Evolutionary conservation across 2,329 filamentous ascomycete genomes (phyloP), one percentile per base, ranked within the genome.

Genomic region (Aotearoamyces nothofagi): DNA sequence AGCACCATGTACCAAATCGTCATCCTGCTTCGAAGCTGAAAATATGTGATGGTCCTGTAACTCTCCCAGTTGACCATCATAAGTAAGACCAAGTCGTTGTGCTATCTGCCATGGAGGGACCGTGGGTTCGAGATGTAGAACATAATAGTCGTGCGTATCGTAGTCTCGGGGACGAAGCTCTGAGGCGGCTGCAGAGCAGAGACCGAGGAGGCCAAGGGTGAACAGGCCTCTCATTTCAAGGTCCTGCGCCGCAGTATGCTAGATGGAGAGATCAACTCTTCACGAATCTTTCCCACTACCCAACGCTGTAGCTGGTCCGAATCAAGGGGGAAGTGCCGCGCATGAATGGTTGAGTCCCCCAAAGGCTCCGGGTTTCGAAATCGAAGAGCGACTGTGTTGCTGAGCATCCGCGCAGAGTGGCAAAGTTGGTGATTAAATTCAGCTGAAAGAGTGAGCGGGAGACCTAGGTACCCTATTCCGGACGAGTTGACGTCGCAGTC

Each of bases 111-210:
- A 56, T 10, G 84, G 83, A 9, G 71, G 63, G 5, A 68, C 61
- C 20, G 66, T 60, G 9, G 68, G 57, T 34, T 78, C 69, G 45
- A 98, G 67, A 40, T 94, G 80, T 26, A 98, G 63, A 39, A 92
- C 84, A 52, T 96, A 94, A 57, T 92, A 96, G 54, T 98, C 87
- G 54, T 84, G 72, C 22, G 68, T 63, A 27, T 78, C 68, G 60
- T 92, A 81, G 47, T 90, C 68, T 42, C 80, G 77, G 37, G 63
- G 58, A 27, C 61, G 58, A 24, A 70, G 51, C 30, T 43, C 39
- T 25, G 60, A 51, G 16, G 63, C 58, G 33, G 60, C 54, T 35
- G 61, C 47, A 15, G 55, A 39, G 35, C 63, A 56, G 26, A 72
- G 53, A 52, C 65, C 58, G 31, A 62, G 51, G 27, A 70, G 56